These are phyloP conservation scores for Hibiscus trionum DNA, from an alignment of 345 rosid species.

Conservation along the genomic window DNA sequence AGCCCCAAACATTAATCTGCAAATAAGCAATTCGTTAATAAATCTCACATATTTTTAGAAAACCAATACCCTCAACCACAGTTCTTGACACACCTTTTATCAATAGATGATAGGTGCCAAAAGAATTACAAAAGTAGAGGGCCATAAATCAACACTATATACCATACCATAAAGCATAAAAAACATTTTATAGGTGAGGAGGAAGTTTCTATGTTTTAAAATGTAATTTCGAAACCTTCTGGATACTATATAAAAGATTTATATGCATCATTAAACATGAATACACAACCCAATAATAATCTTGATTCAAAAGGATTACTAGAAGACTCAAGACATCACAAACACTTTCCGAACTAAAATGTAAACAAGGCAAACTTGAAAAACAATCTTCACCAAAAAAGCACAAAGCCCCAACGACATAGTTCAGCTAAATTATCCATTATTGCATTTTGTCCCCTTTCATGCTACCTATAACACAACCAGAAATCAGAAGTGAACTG, in stretches of 20 bases:
- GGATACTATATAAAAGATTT: background rate
- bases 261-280: background rate
- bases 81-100: background rate
- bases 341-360: background rate
- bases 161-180: background rate
- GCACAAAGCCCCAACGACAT: too few species aligned
- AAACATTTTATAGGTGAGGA: background rate
- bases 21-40: background rate
- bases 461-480: too few species aligned
- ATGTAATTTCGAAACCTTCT: background rate
- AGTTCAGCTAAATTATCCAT: too few species aligned
- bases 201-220: background rate
- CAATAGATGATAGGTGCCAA: background rate
- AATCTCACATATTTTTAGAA: background rate
- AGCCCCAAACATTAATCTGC: constrained; percentile 83
- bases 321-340: background rate
- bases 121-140: background rate
- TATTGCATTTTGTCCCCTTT: too few species aligned
- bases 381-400: background rate
- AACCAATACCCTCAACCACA: background rate
- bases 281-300: too few species aligned
- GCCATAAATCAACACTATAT: background rate
- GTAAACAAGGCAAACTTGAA: too few species aligned
- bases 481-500: too few species aligned
- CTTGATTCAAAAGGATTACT: too few species aligned